These are phyloP conservation scores for Sicyos edulis DNA, from an alignment of 306 rosid genomes.

Conservation along the genomic window DNA sequence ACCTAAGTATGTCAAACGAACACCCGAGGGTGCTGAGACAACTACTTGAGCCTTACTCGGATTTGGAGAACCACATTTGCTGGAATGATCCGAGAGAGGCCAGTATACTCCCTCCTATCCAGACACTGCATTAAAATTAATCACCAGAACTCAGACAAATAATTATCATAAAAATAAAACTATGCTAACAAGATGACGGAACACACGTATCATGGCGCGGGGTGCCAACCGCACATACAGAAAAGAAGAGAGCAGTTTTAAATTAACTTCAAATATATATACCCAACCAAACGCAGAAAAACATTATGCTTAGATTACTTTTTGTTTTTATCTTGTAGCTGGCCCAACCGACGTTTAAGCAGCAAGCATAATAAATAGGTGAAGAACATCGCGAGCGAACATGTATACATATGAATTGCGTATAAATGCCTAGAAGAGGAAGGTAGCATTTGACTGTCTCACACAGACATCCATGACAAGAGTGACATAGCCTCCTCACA, in stretches of 20 bases:
- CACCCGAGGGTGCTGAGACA: not conserved
- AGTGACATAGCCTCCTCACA: not conserved
- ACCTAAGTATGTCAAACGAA: too few species aligned
- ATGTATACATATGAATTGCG: not conserved
- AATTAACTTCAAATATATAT: not conserved
- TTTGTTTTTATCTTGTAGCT: not conserved
- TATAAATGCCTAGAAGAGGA: not conserved
- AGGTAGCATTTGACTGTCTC: not conserved
- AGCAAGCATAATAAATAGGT: not conserved
- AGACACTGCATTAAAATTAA: slow-evolving; percentile 44
- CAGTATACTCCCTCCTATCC: slow-evolving; percentile 99
- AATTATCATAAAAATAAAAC: not conserved
- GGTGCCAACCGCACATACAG: not conserved
- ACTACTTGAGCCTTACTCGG: slow-evolving; percentile 54
- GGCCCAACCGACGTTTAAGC: not conserved
- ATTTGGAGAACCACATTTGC: slow-evolving; percentile 78
- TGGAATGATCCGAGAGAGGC: slow-evolving; percentile 99
- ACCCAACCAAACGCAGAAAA: not conserved
- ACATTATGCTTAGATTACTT: not conserved
- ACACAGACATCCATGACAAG: not conserved
- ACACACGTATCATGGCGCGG: not conserved
- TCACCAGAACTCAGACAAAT: not conserved
- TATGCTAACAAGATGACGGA: not conserved
- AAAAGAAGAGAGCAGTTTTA: not conserved
- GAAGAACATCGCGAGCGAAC: not conserved